Base-by-base conservation (phyloP, 2,329 filamentous ascomycete genomes). In the Juglanconis oblonga region DNA sequence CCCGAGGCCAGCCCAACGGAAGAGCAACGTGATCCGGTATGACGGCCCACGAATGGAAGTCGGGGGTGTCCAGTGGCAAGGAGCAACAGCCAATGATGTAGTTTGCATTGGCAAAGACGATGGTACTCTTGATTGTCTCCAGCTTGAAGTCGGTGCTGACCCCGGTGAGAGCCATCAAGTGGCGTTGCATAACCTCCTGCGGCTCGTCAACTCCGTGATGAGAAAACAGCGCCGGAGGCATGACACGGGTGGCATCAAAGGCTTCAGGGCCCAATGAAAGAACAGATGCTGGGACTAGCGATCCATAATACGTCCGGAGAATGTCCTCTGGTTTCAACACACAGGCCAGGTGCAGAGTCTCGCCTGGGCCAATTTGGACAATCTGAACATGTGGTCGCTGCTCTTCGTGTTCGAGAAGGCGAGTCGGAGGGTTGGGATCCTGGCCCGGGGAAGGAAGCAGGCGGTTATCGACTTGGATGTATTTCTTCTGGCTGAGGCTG, bases 1-100 rank as follows among this genome's bases (percentile, higher is more conserved):
- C 66, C 6, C 66, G 53, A 13, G 66, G 66, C 65, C 65, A 67
- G 6, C 65, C 65, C 8, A 67, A 55, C 11, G 63, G 65, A 17
- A 67, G 49, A 1, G 66, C 66, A 11, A 65, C 56, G 50, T 67
- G 65, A 38, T 67, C 66, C 6, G 65, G 58, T 5, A 67, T 40
- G 31, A 66, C 60, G 24, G 61, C 54, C 9, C 33, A 44, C 4
- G 50, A 29, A 2, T 48, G 10, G n/a, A 49, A 45, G 6, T 40
- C 11, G 3, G 42, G 14, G 2, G 38, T 29, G 9, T 36, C 38
- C 5, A 64, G 11, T 1, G 65, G 58, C 10, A 63, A 33, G 24
- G 56, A 57, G 29, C 64, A 66, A 38, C 55, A 62, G 2, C 61
- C 64, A 10, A 67, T 45, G 44, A 67, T 65, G 6, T 67, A 67